Evolutionary conservation across 208 protist species (phyloP).

Genomic region (Leishmania tropica): DNA sequence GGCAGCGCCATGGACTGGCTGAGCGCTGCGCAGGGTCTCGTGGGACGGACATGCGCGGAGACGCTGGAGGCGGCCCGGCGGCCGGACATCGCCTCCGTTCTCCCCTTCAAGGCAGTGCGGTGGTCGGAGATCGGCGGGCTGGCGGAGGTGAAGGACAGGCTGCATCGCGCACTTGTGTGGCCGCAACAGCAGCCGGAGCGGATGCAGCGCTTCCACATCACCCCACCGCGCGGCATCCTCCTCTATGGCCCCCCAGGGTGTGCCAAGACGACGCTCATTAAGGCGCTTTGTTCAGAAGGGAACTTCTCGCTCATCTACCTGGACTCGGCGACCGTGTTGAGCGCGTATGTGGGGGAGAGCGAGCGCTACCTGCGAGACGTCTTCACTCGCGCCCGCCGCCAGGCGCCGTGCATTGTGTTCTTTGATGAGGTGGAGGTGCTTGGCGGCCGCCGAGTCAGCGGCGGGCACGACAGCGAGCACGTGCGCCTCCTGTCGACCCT

Average conservation of each 20-base stretch:
- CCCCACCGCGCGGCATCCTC: constrained; percentile 93
- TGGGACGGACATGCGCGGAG: constrained; percentile 55
- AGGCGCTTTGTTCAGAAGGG: constrained; percentile 80
- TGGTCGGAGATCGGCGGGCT: constrained; percentile 99
- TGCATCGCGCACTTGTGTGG: constrained; percentile 98
- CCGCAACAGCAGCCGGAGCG: constrained; percentile 98
- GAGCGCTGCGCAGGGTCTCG: constrained; percentile 51
- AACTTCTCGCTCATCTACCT: constrained; percentile 87
- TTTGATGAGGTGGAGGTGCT: constrained; percentile 96
- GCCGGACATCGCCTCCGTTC: constrained; percentile 13
- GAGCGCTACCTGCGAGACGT: constrained; percentile 89
- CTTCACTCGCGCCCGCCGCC: constrained; percentile 78
- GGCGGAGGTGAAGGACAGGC: constrained; percentile 96
- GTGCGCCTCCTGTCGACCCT: constrained; percentile 95
- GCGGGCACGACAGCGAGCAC: constrained; percentile 40
- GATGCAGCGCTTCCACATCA: constrained; percentile 98
- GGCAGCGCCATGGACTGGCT: constrained; percentile 32
- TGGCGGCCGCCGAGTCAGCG: constrained; percentile 51
- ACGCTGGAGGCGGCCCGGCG: constrained; percentile 50
- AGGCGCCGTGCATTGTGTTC: constrained; percentile 93
- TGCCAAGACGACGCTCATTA: constrained; percentile 94
- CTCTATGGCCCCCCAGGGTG: constrained; percentile 96
- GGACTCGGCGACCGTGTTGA: constrained; percentile 87
- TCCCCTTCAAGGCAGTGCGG: constrained; percentile 67
- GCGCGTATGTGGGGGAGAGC: constrained; percentile 95